Conservation (phyloP, 2,329 filamentous ascomycete species). For the Penicillium brasilianum region DNA sequence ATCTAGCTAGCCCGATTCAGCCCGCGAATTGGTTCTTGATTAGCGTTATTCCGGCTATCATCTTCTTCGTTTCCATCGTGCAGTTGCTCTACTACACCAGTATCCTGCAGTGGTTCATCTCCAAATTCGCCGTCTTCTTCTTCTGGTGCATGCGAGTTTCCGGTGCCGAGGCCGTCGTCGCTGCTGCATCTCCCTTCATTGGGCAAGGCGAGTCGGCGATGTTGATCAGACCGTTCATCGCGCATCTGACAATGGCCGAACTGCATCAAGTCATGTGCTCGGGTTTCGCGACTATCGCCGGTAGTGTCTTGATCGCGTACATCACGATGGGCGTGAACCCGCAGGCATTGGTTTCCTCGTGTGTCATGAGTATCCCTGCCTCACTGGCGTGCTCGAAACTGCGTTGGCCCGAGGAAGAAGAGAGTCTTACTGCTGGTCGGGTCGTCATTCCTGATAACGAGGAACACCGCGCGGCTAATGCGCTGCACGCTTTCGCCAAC, state of each 20-base stretch:
- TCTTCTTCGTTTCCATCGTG: conserved; percentile 95
- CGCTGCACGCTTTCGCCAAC: conserved; percentile 82
- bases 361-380: conserved; percentile 94
- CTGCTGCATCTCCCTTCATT: conserved; percentile 90
- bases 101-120: conserved; percentile 85
- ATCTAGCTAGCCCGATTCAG: conserved; percentile 40
- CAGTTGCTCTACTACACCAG: conserved; percentile 83
- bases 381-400: conserved; percentile 89
- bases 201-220: conserved; percentile 93
- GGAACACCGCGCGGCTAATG: conserved; percentile 73
- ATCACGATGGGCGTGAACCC: conserved; percentile 82
- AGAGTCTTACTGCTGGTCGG: conserved; percentile 79
- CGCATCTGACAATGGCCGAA: conserved; percentile 84
- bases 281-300: conserved; percentile 90
- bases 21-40: conserved; percentile 71
- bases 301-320: conserved; percentile 84
- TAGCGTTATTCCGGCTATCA: conserved; percentile 83
- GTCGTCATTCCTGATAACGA: conserved; percentile 81
- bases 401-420: conserved; percentile 85
- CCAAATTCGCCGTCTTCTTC: conserved; percentile 87
- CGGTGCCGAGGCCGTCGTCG: conserved; percentile 90
- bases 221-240: conserved; percentile 85
- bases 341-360: conserved; percentile 85
- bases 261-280: conserved; percentile 92
- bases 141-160: conserved; percentile 88